These are phyloP conservation scores for Zopfia rhizophila DNA, from an alignment of 2,329 filamentous ascomycete genomes.

Conservation along the genomic window DNA sequence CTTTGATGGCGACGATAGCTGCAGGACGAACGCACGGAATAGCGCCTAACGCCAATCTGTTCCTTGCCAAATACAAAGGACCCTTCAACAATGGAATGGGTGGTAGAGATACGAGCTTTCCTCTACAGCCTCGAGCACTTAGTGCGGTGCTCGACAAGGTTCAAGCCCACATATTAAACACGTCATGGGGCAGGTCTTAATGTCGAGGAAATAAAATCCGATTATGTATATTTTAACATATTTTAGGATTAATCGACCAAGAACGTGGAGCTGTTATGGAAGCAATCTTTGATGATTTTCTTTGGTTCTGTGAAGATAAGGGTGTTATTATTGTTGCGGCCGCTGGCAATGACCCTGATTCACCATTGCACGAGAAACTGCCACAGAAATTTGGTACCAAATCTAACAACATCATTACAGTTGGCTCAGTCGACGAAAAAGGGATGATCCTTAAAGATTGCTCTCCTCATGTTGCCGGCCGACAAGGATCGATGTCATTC, in stretches of 20 bases:
- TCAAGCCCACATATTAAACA: not conserved
- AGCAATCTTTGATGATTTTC: not conserved
- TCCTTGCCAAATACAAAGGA: constrained; percentile 11
- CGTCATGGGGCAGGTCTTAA: not conserved
- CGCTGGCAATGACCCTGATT: constrained; percentile 1
- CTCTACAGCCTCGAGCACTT: not conserved
- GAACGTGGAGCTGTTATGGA: not conserved
- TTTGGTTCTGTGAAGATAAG: not conserved
- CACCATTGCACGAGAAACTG: not conserved
- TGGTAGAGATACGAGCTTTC: not conserved
- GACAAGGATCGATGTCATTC: constrained; percentile 11
- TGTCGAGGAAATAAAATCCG: not conserved
- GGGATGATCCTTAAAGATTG: constrained; percentile 2
- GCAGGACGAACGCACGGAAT: constrained; percentile 3
- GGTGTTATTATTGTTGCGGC: constrained; percentile 3
- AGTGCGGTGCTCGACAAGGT: not conserved
- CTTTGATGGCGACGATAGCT: constrained; percentile 8
- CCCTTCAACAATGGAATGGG: not conserved
- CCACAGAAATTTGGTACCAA: constrained; percentile 11
- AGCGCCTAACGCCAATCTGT: constrained; percentile 10
- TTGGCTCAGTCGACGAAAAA: constrained; percentile 7
- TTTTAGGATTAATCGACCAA: too few relatives aligned
- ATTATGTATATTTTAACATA: not conserved
- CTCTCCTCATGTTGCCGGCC: not conserved
- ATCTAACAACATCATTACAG: constrained; percentile 10